Evolutionary conservation across 2,329 filamentous ascomycete species (phyloP).

Genomic region (Cercospora sp.): DNA sequence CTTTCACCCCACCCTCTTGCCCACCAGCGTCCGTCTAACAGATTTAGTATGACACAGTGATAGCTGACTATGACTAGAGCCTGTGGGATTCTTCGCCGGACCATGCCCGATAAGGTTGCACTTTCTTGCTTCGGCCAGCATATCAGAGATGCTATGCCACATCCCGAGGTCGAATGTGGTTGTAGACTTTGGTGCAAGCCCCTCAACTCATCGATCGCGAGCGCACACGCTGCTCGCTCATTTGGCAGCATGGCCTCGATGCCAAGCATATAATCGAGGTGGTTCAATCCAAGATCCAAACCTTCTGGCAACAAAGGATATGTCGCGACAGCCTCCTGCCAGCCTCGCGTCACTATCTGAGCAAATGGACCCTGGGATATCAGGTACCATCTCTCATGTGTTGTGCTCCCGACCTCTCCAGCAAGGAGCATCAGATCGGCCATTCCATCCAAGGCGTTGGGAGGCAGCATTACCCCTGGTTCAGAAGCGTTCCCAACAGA

Average conservation of each 20-base stretch:
- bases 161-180: not conserved
- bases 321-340: conserved; percentile 23
- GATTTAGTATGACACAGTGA: conserved; percentile 35
- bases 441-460: conserved; percentile 34
- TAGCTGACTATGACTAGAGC: conserved; percentile 35
- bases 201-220: conserved; percentile 32
- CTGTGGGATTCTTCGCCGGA: conserved; percentile 33
- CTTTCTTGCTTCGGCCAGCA: conserved; percentile 37
- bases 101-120: conserved; percentile 28
- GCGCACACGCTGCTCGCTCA: conserved; percentile 29
- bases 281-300: conserved; percentile 35
- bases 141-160: conserved; percentile 32
- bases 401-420: conserved; percentile 30
- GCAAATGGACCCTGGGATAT: conserved; percentile 35
- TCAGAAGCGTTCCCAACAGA: not conserved
- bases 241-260: conserved; percentile 34
- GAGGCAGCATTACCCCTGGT: conserved; percentile 23
- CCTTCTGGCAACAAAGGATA: conserved; percentile 28
- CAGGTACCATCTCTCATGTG: conserved; percentile 33
- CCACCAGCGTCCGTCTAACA: conserved; percentile 36
- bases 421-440: conserved; percentile 33
- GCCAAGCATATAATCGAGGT: conserved; percentile 38
- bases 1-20: conserved; percentile 30
- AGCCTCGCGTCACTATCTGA: conserved; percentile 31
- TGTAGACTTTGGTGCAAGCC: conserved; percentile 20